Base-by-base conservation (phyloP, 1,284 basidiomycete genomes). In the Papiliotrema fonsecae region DNA sequence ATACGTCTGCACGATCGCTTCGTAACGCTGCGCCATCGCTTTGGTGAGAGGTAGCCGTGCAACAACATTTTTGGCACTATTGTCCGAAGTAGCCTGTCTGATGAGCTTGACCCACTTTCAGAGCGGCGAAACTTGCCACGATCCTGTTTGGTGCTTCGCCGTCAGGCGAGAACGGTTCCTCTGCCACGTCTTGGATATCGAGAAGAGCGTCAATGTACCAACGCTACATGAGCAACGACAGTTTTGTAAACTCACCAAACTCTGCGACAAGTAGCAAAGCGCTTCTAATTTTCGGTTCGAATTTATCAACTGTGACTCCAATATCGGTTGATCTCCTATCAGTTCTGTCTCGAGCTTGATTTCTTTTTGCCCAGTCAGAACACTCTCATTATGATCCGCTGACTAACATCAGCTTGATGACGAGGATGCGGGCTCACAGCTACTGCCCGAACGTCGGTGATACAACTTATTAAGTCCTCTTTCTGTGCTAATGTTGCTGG, bases 1-100 rank as follows among this genome's bases (percentile, higher is more conserved):
- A 61, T 91, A 98, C 2, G 92, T 94, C 69, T 86, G 84, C 31
- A 94, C 78, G 37, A 97, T 77, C 0, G 91, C 85, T 65, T 92
- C 85, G 75, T 91, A 94, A 26, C 90, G 88, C 89, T 90, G 69
- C 6, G 84, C 78, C 90, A 93, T 94, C 52, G 91, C 91, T 36
- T 77, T 77, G 0, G 89, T 90, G 31, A 96, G 75, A 1, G 89
- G 88, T 16, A 96, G 77, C 44, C 76, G 78, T 27, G 90, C 75
- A 5, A 16, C 14, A 35, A 19, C n/a, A n/a, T n/a, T n/a, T n/a
- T n/a, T n/a, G n/a, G n/a, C n/a, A n/a, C n/a, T n/a, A n/a, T n/a
- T n/a, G n/a, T n/a, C n/a, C n/a, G n/a, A n/a, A n/a, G n/a, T n/a
- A n/a, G n/a, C n/a, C n/a, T n/a, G n/a, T n/a, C n/a, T n/a, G n/a